Conservation (phyloP, 495 filamentous ascomycete species). For the Xylaria intraflava region DNA sequence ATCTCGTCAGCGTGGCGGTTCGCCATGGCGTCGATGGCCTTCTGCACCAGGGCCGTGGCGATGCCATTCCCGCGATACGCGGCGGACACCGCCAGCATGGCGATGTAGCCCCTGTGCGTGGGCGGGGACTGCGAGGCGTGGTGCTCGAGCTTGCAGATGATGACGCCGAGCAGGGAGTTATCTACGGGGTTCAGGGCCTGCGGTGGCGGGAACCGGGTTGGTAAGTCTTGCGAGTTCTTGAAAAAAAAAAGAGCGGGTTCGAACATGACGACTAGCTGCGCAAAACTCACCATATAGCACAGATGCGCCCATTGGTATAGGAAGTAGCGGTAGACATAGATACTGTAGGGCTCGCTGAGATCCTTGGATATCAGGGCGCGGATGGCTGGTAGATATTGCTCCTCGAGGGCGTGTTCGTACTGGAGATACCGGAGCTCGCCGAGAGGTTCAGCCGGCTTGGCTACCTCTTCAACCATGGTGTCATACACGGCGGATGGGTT, state of each 20-base stretch:
- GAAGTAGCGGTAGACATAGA: slow-evolving; percentile 99
- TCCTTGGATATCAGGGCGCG: slow-evolving; percentile 92
- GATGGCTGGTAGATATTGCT: slow-evolving; percentile 77
- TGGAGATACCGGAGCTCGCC: slow-evolving; percentile 69
- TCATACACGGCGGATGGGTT: neutral
- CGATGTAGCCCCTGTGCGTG: slow-evolving; percentile 89
- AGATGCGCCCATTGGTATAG: slow-evolving; percentile 96
- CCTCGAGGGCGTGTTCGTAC: slow-evolving; percentile 73
- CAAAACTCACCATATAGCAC: slow-evolving; percentile 69
- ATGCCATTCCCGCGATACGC: slow-evolving; percentile 80
- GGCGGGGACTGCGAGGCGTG: slow-evolving; percentile 65
- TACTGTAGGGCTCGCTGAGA: slow-evolving; percentile 97
- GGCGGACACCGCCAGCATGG: slow-evolving; percentile 87
- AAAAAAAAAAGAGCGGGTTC: neutral
- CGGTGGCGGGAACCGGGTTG: neutral
- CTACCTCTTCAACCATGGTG: slow-evolving; percentile 18
- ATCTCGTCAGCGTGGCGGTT: slow-evolving; percentile 83
- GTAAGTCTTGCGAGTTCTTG: neutral
- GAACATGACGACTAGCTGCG: neutral
- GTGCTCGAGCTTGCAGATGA: slow-evolving; percentile 92
- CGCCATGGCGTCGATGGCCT: slow-evolving; percentile 90
- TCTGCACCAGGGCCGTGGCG: slow-evolving; percentile 78
- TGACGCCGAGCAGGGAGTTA: slow-evolving; percentile 64
- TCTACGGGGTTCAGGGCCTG: slow-evolving; percentile 60
- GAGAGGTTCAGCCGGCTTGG: slow-evolving; percentile 28